These are phyloP conservation scores for Heterobasidion irregulare DNA, from an alignment of 1,284 basidiomycete species.

Conservation along the genomic window DNA sequence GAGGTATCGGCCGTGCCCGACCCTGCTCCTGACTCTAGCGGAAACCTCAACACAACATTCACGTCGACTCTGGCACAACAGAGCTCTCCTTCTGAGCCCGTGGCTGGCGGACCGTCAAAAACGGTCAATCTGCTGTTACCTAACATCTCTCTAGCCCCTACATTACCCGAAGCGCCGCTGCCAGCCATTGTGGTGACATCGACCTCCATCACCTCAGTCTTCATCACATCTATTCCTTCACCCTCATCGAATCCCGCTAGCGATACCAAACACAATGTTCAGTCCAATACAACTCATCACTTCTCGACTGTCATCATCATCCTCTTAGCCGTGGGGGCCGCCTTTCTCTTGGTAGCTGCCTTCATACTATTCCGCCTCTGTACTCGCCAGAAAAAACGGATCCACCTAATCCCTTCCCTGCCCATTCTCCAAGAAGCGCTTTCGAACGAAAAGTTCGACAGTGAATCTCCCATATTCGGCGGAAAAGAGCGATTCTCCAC, in stretches of 20 bases:
- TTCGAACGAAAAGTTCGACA: slow-evolving; percentile 34
- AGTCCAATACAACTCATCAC: background rate
- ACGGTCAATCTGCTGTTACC: background rate
- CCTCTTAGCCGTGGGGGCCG: slow-evolving; percentile 45
- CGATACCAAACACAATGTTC: background rate
- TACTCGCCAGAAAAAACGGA: slow-evolving; percentile 37
- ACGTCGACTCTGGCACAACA: slow-evolving; percentile 5
- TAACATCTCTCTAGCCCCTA: background rate
- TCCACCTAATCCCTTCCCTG: slow-evolving; percentile 56
- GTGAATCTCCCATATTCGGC: slow-evolving; percentile 67
- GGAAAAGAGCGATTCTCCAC: slow-evolving; percentile 58
- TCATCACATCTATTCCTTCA: background rate
- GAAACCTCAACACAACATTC: slow-evolving; percentile 13
- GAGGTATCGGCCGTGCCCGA: slow-evolving; percentile 41
- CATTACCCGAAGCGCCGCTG: too few species aligned
- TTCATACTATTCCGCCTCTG: slow-evolving; percentile 40
- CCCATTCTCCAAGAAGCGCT: slow-evolving; percentile 54
- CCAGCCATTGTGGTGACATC: background rate
- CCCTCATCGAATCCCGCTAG: background rate
- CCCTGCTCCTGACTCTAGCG: slow-evolving; percentile 43
- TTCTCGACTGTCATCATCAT: slow-evolving; percentile 41
- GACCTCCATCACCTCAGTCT: background rate
- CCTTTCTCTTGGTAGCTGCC: slow-evolving; percentile 46
- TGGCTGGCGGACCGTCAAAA: background rate
- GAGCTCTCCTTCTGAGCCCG: slow-evolving; percentile 1